phyloP scores from a whole-genome alignment of 257 asterid species.

The Pogostemon cablin region DNA sequence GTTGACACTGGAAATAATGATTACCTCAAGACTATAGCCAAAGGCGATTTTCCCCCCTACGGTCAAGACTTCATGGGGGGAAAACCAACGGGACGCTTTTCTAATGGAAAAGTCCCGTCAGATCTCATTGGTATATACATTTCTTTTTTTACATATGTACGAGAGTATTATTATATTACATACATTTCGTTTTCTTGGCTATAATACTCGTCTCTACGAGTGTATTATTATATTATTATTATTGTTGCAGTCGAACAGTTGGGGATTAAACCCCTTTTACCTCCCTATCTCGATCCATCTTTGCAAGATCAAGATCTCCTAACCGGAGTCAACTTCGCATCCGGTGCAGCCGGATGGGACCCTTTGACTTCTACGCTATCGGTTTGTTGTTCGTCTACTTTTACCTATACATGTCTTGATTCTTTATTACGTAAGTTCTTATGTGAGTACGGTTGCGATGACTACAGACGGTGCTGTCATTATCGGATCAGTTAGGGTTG shows the following conservation, averaged over 20 bases:
- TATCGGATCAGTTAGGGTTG: slow-evolving; percentile 46
- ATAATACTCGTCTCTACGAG: no score
- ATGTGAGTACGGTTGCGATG: no score
- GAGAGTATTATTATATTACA: not conserved
- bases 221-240: no score
- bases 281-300: slow-evolving; percentile 58
- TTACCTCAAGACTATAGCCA: slow-evolving; percentile 40
- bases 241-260: slow-evolving; percentile 48
- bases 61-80: slow-evolving; percentile 61
- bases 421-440: no score
- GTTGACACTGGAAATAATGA: slow-evolving; percentile 62
- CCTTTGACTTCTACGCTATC: slow-evolving; percentile 26
- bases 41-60: slow-evolving; percentile 55
- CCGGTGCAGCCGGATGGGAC: slow-evolving; percentile 62
- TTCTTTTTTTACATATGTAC: not conserved
- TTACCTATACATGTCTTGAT: no score
- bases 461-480: slow-evolving; percentile 43
- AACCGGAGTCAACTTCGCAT: slow-evolving; percentile 69
- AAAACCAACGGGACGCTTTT: slow-evolving; percentile 56
- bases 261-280: slow-evolving; percentile 50
- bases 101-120: slow-evolving; percentile 58
- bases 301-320: slow-evolving; percentile 52
- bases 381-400: not conserved
- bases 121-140: slow-evolving; percentile 46
- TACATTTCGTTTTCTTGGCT: no score